Conservation (phyloP, 179 eudicot species). For the Beta lomatogona region DNA sequence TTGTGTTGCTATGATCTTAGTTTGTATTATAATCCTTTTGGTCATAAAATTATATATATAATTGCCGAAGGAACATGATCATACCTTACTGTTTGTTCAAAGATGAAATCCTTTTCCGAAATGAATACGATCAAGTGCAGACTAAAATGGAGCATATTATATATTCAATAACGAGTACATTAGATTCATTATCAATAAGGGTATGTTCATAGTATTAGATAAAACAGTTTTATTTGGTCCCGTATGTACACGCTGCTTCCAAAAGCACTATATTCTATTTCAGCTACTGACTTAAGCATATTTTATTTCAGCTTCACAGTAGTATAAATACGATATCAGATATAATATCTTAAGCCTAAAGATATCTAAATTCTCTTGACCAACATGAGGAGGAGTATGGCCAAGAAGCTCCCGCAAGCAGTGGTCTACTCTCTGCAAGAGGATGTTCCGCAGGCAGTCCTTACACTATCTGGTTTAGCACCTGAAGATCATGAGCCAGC, state of each 20-base stretch:
- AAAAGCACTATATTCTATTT: too few relatives aligned
- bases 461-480: conserved; percentile 85
- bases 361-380: neutral
- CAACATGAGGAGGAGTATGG: conserved; percentile 92
- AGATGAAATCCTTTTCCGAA: too few relatives aligned
- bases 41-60: too few relatives aligned
- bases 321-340: neutral
- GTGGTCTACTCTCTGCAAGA: conserved; percentile 86
- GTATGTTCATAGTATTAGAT: neutral
- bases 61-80: too few relatives aligned
- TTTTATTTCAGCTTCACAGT: neutral
- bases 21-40: too few relatives aligned
- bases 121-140: too few relatives aligned
- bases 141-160: too few relatives aligned
- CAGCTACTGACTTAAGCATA: neutral
- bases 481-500: conserved; percentile 45
- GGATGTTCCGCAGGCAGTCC: conserved; percentile 96
- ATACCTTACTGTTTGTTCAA: too few relatives aligned
- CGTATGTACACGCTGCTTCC: neutral
- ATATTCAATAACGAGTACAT: neutral
- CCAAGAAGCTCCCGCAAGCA: conserved; percentile 94
- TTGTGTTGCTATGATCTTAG: too few relatives aligned
- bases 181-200: too few relatives aligned
- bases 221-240: neutral
- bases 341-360: neutral